These are phyloP conservation scores for Cardamine resedifolia DNA, from an alignment of 345 rosid genomes.

Conservation along the genomic window DNA sequence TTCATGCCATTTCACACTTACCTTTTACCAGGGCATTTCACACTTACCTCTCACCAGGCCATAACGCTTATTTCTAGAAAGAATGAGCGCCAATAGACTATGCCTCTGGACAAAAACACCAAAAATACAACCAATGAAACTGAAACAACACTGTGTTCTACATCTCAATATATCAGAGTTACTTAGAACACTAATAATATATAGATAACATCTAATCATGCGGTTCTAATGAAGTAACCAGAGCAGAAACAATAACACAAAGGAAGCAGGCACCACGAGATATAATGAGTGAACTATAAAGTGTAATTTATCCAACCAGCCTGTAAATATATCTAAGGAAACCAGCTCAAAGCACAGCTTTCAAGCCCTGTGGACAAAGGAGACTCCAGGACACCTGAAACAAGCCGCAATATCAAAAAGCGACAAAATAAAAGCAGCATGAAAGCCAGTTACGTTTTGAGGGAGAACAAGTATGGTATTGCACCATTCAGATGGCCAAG, in stretches of 20 bases:
- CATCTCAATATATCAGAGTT: not conserved
- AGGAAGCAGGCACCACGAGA: not conserved
- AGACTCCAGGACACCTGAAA: constrained; percentile 36
- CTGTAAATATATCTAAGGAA: constrained; percentile 11
- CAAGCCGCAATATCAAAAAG: constrained; percentile 29
- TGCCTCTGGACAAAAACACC: not conserved
- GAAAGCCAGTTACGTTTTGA: constrained; percentile 16
- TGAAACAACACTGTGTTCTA: not conserved
- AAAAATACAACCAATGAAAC: not conserved
- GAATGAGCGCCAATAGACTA: not conserved
- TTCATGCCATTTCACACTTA: constrained; percentile 13
- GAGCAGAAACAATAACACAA: not conserved
- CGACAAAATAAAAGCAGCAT: not conserved
- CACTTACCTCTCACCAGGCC: constrained; percentile 15
- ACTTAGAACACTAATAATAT: not conserved
- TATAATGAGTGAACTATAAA: not conserved
- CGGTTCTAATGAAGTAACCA: constrained; percentile 13
- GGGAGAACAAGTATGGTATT: constrained; percentile 31
- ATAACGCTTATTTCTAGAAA: constrained; percentile 3
- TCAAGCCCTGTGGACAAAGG: constrained; percentile 26
- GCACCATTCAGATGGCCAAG: constrained; percentile 35
- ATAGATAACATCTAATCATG: constrained; percentile 1
- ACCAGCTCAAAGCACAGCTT: constrained; percentile 32
- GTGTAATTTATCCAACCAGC: not conserved
- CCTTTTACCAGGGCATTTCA: constrained; percentile 2